Percentiles rank a stretch among this genome's conserved stretches.
These are phyloP conservation scores for Pyrenula massariospora DNA, from an alignment of 495 filamentous ascomycete genomes.

Conservation along the genomic window DNA sequence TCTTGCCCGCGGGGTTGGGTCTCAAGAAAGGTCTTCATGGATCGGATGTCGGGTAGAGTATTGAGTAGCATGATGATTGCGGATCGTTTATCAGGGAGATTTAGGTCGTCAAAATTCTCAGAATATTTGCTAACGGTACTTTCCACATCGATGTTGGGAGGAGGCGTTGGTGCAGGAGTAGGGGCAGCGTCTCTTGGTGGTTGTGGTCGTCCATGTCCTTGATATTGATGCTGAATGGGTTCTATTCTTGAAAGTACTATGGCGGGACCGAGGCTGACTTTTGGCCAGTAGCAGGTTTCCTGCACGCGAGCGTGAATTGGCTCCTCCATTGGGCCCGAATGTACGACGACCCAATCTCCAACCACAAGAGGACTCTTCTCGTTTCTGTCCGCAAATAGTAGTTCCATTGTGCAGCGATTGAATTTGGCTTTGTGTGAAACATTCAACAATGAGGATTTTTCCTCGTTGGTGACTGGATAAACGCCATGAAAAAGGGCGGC, in stretches of 20 bases:
- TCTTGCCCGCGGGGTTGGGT: slow-evolving; percentile 16
- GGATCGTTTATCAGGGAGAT: slow-evolving; percentile 30
- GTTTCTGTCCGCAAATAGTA: slow-evolving; percentile 10
- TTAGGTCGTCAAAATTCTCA: slow-evolving; percentile 43
- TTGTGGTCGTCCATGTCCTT: background rate
- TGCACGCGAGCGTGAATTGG: slow-evolving; percentile 22
- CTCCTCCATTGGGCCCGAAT: slow-evolving; percentile 7
- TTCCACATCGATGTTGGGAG: background rate
- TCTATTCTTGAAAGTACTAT: background rate
- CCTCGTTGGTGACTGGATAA: background rate
- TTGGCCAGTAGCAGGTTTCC: slow-evolving; percentile 22
- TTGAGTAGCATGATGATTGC: slow-evolving; percentile 50
- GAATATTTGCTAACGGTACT: slow-evolving; percentile 31
- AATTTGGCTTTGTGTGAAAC: background rate
- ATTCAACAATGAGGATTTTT: background rate
- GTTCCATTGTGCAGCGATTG: background rate
- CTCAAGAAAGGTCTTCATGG: slow-evolving; percentile 52
- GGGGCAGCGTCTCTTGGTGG: background rate
- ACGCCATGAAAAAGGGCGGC: background rate
- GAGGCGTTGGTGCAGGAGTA: background rate
- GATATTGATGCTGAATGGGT: slow-evolving; percentile 3
- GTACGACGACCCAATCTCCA: background rate
- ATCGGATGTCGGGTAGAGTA: slow-evolving; percentile 51
- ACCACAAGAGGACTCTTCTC: slow-evolving; percentile 32
- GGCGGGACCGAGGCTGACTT: slow-evolving; percentile 3